Evolutionary conservation across 192 early-diverging fungal genomes (phyloP).

Genomic region (Spizellomyces punctatus): DNA sequence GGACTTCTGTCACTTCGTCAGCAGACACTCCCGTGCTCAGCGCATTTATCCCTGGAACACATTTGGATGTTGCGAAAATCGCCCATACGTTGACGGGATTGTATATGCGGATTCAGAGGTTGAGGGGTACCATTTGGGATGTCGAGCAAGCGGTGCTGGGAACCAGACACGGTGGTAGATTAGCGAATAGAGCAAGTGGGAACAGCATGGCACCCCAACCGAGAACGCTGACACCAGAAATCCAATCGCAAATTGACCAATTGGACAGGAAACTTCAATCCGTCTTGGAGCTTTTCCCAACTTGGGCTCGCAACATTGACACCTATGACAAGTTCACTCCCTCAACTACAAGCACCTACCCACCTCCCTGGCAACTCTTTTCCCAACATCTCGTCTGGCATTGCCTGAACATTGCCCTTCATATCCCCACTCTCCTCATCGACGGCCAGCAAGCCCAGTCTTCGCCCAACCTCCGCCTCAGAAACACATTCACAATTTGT

Average conservation of each 20-base stretch:
- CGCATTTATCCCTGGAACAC: conserved; percentile 24
- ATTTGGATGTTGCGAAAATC: conserved; percentile 22
- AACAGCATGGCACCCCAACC: neutral
- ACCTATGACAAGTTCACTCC: conserved; percentile 13
- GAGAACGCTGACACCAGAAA: neutral
- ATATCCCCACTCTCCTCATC: conserved; percentile 14
- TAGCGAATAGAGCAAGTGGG: neutral
- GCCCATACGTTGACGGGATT: conserved; percentile 13
- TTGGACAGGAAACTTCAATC: neutral
- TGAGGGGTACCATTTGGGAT: conserved; percentile 14
- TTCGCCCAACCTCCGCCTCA: neutral
- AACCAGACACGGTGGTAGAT: no score
- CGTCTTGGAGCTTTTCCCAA: neutral
- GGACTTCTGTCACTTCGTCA: conserved; percentile 3
- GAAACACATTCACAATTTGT: neutral
- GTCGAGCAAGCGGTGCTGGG: neutral
- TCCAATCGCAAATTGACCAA: neutral
- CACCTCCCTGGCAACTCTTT: conserved; percentile 23
- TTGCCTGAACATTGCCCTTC: conserved; percentile 14
- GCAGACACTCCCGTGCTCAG: conserved; percentile 15
- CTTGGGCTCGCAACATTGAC: conserved; percentile 20
- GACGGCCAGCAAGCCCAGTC: neutral
- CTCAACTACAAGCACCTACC: conserved; percentile 5
- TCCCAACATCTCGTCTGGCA: conserved; percentile 18
- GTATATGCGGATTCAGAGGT: conserved; percentile 17